Evolutionary conservation across 1,284 basidiomycete genomes (phyloP), one percentile per base, ranked within the genome.

Genomic region (Fomitopsis palustris): DNA sequence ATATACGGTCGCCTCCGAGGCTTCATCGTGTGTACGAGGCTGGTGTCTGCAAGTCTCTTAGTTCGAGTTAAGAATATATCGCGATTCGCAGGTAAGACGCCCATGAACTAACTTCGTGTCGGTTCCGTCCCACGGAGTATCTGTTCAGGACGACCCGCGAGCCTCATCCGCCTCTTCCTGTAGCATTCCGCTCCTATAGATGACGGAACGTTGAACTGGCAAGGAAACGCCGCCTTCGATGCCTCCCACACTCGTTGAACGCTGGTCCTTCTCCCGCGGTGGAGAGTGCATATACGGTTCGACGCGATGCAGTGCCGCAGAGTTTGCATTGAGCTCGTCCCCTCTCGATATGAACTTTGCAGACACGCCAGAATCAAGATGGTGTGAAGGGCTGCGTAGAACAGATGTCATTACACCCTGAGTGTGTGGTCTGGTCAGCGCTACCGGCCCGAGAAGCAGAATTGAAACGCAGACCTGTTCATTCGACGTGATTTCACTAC

Each of bases 111-210:
- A 47, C 17, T 52, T 52, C 23, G 49, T n/a, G 49, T 35, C 49
- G 49, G 49, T 35, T 12, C 49, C 49, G 49, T 52, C 49, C 33
- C 49, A 52, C 27, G 49, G 49, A 51, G 16, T 52, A 35, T 52
- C n/a, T 7, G 17, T 33, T 52, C 21, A 52, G 2, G 23, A 52
- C 49, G 31, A 17, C 31, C 49, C 31, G 33, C 49, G 31, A 35
- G 49, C 10, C 33, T 33, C 29, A 7, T 33, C 17, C 23, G n/a
- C 49, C 29, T 14, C 27, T 4, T 37, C 17, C 49, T 9, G 29
- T 52, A 9, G 6, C 47, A 19, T 17, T 33, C 49, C 49, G 49
- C 31, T 29, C n/a, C 49, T 19, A 52, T 35, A 19, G 33, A 31
- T 23, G 49, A n/a, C 49, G 49, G 49, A 17, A 31, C 49, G 33